Evolutionary conservation across 352 stramenopile species (phyloP), one percentile per base, ranked within the genome.

Genomic region (Phytophthora europaea): DNA sequence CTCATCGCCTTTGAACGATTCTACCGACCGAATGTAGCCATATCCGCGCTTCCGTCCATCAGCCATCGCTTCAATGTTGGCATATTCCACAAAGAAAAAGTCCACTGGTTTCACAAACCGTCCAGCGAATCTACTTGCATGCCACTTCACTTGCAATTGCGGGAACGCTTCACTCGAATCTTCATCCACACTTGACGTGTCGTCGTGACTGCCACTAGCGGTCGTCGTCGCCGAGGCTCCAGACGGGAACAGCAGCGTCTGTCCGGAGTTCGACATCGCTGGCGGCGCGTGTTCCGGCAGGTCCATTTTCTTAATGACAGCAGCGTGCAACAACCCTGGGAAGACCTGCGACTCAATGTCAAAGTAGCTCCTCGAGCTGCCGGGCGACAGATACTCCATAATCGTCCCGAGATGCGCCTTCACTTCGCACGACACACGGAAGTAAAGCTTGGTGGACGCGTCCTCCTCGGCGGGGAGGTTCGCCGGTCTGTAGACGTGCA

Each of bases 51-150:
- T 84, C 16, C 82, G 81, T 13, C 88, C 88, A 23, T 94, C 84
- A 1, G 76, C 72, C 53, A 93, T 80, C 4, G 76, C 84, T 62
- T 96, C 89, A 31, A 94, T 82, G 59, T 94, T 94, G 45, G 88
- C 84, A 31, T 95, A 96, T 74, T 96, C 90, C 40, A 95, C 87
- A 69, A 95, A 96, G 61, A 95, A 93, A 51, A 96, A 94, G 59
- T 96, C 90, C 12, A 94, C 78, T 36, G 88, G 88, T 67, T 94
- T 95, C 48, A 94, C 87, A 36, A 95, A 94, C 1, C 88, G 83
- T 0, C 88, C 89, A 3, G 88, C 88, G 40, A 96, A 93, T 20
- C 88, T 86, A 72, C 86, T 94, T 48, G 88, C 90, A 68, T 95
- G 90, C 90, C 90, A 96, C 67, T 96, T 96, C 54, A 96, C 85